Percentiles rank a stretch among this genome's conserved stretches.
Evolutionary conservation across 2,329 filamentous ascomycete genomes (phyloP).

Genomic region (Reticulascus tulasneorum): DNA sequence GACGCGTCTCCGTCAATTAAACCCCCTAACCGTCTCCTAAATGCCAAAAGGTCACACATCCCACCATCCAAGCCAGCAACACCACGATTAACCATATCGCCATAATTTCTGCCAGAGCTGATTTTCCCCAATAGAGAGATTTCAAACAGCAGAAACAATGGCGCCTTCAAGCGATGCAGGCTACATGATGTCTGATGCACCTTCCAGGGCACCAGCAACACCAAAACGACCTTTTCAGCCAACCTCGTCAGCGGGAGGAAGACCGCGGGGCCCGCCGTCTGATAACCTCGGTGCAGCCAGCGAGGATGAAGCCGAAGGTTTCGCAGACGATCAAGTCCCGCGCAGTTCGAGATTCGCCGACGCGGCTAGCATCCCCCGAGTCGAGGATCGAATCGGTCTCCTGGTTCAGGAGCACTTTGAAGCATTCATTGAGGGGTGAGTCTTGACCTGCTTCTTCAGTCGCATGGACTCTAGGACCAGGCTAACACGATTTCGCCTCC

Average conservation of each 20-base stretch:
- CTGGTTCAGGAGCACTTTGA: slow-evolving; percentile 74
- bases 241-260: slow-evolving; percentile 48
- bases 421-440: slow-evolving; percentile 72
- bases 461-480: neutral
- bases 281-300: slow-evolving; percentile 58
- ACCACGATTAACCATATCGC: slow-evolving; percentile 9
- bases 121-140: neutral
- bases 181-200: slow-evolving; percentile 54
- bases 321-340: slow-evolving; percentile 62
- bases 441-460: slow-evolving; percentile 1
- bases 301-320: slow-evolving; percentile 59
- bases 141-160: slow-evolving; percentile 28
- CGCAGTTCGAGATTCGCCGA: slow-evolving; percentile 44
- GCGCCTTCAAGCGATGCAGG: slow-evolving; percentile 53
- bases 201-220: slow-evolving; percentile 37
- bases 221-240: slow-evolving; percentile 38
- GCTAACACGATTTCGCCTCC: slow-evolving; percentile 3
- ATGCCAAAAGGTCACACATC: slow-evolving; percentile 12
- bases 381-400: slow-evolving; percentile 73
- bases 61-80: slow-evolving; percentile 13
- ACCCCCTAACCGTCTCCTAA: slow-evolving; percentile 9
- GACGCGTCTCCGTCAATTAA: slow-evolving; percentile 18
- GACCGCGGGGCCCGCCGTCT: slow-evolving; percentile 57
- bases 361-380: slow-evolving; percentile 56
- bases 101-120: neutral